A percentile compares a stretch with the other conserved stretches of the same genome.
Conservation (phyloP, 768 basidiomycete species). For the Leucocoprinus birnbaumii region DNA sequence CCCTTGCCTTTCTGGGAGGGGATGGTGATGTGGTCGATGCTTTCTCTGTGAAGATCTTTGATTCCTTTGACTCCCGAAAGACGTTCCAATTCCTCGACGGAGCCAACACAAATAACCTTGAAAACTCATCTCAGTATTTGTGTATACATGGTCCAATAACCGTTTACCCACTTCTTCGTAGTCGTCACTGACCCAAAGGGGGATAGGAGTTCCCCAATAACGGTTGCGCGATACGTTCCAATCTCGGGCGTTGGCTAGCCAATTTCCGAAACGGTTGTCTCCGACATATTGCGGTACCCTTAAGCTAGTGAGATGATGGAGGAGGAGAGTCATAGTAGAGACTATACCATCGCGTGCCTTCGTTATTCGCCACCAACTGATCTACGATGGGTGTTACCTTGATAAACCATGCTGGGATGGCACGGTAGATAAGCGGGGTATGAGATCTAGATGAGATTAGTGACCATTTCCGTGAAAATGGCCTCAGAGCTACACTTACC, state of each 20-base stretch:
- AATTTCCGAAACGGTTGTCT: slow-evolving; percentile 92
- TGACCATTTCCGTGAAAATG: neutral
- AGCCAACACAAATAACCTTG: slow-evolving; percentile 82
- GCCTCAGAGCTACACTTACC: slow-evolving; percentile 45
- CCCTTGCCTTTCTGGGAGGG: slow-evolving; percentile 91
- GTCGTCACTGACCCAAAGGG: slow-evolving; percentile 95
- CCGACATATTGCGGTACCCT: slow-evolving; percentile 93
- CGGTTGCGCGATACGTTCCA: slow-evolving; percentile 99
- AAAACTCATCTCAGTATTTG: neutral
- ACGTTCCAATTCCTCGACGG: slow-evolving; percentile 82
- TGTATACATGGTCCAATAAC: neutral
- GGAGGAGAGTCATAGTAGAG: neutral
- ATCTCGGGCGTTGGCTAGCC: slow-evolving; percentile 97
- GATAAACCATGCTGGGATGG: slow-evolving; percentile 96
- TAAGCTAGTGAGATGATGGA: slow-evolving; percentile 10
- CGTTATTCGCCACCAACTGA: slow-evolving; percentile 86
- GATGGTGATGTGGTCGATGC: slow-evolving; percentile 94
- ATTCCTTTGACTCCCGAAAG: slow-evolving; percentile 84
- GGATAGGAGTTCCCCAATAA: slow-evolving; percentile 98
- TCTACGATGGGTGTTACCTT: slow-evolving; percentile 83
- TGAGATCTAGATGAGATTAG: slow-evolving; percentile 58
- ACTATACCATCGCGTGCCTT: slow-evolving; percentile 80
- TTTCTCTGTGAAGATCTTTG: slow-evolving; percentile 90
- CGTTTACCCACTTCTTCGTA: slow-evolving; percentile 65
- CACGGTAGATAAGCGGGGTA: slow-evolving; percentile 94